Evolutionary conservation across 805 yeast species (phyloP).

Genomic region (Yueomyces sp.): DNA sequence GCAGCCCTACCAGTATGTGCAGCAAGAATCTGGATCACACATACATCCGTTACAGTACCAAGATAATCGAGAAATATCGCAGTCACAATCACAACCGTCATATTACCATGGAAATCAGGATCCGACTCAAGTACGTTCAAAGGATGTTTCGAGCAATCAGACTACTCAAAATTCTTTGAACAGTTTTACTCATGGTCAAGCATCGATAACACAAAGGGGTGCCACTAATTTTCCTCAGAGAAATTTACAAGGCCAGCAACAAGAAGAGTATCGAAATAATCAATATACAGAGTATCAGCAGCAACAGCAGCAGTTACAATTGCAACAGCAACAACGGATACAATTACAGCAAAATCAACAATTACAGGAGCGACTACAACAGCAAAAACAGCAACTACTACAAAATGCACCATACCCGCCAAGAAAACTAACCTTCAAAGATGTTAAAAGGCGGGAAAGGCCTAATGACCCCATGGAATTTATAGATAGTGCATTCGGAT

Average conservation of each 20-base stretch:
- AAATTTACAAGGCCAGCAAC: not conserved
- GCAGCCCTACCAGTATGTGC: too few relatives aligned
- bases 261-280: not conserved
- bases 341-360: not conserved
- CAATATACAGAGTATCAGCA: not conserved
- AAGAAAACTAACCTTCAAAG: constrained; percentile 24
- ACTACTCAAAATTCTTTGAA: not conserved
- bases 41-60: too few relatives aligned
- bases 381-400: not conserved
- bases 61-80: too few relatives aligned
- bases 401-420: constrained; percentile 6
- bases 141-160: not conserved
- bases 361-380: not conserved
- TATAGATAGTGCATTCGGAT: constrained; percentile 77
- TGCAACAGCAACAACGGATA: not conserved
- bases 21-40: too few relatives aligned
- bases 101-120: too few relatives aligned
- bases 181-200: not conserved
- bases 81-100: too few relatives aligned
- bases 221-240: too few relatives aligned
- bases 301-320: not conserved
- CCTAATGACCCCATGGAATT: constrained; percentile 48
- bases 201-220: too few relatives aligned
- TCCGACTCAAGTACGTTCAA: too few relatives aligned
- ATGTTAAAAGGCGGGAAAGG: constrained; percentile 24